Conservation (phyloP, 306 rosid genomes). For the Lagenaria siceraria region DNA sequence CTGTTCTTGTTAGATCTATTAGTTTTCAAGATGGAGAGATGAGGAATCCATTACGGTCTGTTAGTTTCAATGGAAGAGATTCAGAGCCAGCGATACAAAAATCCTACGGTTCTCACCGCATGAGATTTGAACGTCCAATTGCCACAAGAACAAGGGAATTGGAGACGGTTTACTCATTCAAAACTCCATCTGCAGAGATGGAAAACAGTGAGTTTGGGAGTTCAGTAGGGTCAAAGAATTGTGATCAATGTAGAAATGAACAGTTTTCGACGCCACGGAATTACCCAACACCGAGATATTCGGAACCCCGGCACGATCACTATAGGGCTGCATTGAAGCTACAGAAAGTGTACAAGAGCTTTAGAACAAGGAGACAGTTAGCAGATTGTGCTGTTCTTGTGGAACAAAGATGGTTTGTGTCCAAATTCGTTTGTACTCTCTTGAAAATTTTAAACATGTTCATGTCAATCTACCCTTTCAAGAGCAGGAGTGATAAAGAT, state of each 20-base stretch:
- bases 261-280: conserved; percentile 2
- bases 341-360: conserved; percentile 91
- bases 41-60: conserved; percentile 15
- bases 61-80: conserved; percentile 25
- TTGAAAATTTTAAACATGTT: neutral
- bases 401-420: conserved; percentile 76
- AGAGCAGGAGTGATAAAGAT: neutral
- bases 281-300: conserved; percentile 3
- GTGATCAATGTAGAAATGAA: neutral
- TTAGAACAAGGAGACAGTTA: conserved; percentile 66
- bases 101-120: conserved; percentile 19
- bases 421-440: neutral
- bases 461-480: conserved; percentile 4
- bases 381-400: conserved; percentile 90
- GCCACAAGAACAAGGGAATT: conserved; percentile 26
- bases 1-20: conserved; percentile 20
- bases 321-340: conserved; percentile 58
- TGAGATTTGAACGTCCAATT: conserved; percentile 28
- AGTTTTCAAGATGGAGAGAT: conserved; percentile 13
- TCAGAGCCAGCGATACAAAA: conserved; percentile 9
- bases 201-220: conserved; percentile 25
- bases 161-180: conserved; percentile 22
- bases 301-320: conserved; percentile 16
- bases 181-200: conserved; percentile 23
- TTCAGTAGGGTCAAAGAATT: conserved; percentile 19